These are phyloP conservation scores for Heterobasidion occidentale DNA, from an alignment of 1,284 basidiomycete species.

Conservation along the genomic window DNA sequence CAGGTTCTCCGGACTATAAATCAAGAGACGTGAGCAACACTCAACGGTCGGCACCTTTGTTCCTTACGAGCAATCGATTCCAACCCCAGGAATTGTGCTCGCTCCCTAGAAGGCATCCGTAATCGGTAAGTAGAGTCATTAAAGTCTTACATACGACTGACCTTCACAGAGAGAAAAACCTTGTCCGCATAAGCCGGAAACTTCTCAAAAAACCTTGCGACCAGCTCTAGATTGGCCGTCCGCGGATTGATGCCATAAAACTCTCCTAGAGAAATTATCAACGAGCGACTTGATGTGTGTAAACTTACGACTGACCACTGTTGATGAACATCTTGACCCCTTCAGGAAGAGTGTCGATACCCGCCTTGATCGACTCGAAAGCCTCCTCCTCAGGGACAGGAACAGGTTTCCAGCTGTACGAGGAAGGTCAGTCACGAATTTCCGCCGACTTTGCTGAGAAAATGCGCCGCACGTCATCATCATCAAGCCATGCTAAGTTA, in stretches of 20 bases:
- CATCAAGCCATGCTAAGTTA: conserved; percentile 39
- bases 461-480: conserved; percentile 40
- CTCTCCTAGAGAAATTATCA: conserved; percentile 21
- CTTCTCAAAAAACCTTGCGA: conserved; percentile 35
- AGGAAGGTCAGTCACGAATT: background rate
- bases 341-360: conserved; percentile 41
- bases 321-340: conserved; percentile 42
- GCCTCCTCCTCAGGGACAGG: conserved; percentile 43
- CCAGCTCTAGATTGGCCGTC: conserved; percentile 32
- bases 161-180: conserved; percentile 39
- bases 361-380: conserved; percentile 58
- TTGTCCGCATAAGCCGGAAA: conserved; percentile 47
- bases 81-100: conserved; percentile 4
- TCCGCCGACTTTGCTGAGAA: background rate
- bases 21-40: background rate
- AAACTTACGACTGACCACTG: conserved; percentile 26
- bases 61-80: conserved; percentile 3
- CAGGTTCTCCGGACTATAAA: background rate
- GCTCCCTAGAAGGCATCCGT: background rate
- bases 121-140: background rate
- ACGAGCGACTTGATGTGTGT: background rate
- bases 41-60: background rate
- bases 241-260: conserved; percentile 33
- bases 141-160: conserved; percentile 1
- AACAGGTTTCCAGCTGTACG: conserved; percentile 25